These are phyloP conservation scores for Trametes meyenii DNA, from an alignment of 768 basidiomycete genomes.

Conservation along the genomic window DNA sequence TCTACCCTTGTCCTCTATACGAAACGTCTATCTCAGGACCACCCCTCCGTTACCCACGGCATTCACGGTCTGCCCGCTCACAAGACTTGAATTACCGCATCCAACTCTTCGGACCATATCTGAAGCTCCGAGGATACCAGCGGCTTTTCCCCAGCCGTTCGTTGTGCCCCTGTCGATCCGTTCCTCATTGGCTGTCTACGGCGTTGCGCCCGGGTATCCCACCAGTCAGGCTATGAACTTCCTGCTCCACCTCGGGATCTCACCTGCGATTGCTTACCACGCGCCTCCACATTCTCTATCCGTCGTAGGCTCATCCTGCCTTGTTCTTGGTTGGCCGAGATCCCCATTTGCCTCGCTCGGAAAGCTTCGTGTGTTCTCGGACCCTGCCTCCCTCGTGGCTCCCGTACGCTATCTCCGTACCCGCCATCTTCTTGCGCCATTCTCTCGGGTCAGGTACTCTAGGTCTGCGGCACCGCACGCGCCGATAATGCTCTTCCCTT, in stretches of 20 bases:
- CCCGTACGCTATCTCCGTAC: constrained; percentile 18
- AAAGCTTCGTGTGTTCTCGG: not conserved
- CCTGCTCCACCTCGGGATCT: not conserved
- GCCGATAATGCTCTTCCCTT: not conserved
- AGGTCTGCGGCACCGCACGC: not conserved
- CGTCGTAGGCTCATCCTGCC: not conserved
- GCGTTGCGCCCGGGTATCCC: not conserved
- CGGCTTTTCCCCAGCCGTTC: constrained; percentile 1
- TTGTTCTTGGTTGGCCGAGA: constrained; percentile 8
- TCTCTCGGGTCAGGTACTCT: not conserved
- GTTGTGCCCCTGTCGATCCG: not conserved
- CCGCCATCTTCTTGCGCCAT: not conserved
- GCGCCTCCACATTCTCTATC: not conserved
- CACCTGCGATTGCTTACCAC: not conserved
- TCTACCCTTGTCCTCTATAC: constrained; percentile 5
- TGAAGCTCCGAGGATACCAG: constrained; percentile 3
- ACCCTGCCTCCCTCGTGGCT: not conserved
- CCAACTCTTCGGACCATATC: not conserved
- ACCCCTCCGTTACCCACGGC: constrained; percentile 7
- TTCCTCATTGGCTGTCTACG: not conserved
- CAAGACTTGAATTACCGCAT: not conserved
- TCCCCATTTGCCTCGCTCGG: constrained; percentile 11
- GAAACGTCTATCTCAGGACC: not conserved
- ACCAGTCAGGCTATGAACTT: not conserved
- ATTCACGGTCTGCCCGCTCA: constrained; percentile 10